Base-by-base conservation (phyloP, 2,329 filamentous ascomycete genomes). In the Colletotrichum somersetense region DNA sequence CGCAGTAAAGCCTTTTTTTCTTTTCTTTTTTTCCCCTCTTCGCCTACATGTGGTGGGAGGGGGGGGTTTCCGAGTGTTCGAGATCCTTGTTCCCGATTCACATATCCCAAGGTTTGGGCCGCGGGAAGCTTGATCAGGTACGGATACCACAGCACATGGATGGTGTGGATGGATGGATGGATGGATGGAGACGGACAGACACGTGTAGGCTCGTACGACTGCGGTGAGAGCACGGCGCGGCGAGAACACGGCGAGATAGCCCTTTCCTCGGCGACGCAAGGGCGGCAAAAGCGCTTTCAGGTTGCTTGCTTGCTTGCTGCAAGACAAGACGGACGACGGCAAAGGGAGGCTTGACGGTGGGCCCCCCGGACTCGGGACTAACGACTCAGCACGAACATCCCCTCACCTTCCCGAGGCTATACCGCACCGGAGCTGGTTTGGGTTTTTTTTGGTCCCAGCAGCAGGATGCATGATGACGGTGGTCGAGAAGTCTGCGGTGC, bases 381-480 rank as follows among this genome's bases (percentile, higher is more conserved):
- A 10, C 35, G 35, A 35, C 35, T 35, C 7, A 35, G 10, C 10
- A 35, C 35, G 35, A 35, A 35, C 35, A 35, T 26, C 26, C 26
- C 26, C 26, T 3, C 7, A 8, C 10, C 8, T 10, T 7, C 35
- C 35, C 35, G 35, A 10, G 35, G 35, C 35, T 10, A 35, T 10
- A 1, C 35, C 35, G 10, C 35, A 20, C 38, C 38, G 38, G 12
- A 12, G 38, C 8, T 3, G 38, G 38, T 40, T 12, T 16, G 11
- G 40, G 1, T 26, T 26, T 26, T 16, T 42, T 42, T 16, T 10
- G 35, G 35, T 50, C 14, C 40, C 12, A 42, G 42, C 42, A 14
- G 26, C 35, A n/a, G 30, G 30, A 62, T 52, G 59, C 59, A 62
- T 14, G n/a, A 62, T 62, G 59, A 62, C 46, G 35, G 53, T 40